These are phyloP conservation scores for Aspergillus nanangensis DNA, from an alignment of 495 filamentous ascomycete genomes.

Conservation along the genomic window DNA sequence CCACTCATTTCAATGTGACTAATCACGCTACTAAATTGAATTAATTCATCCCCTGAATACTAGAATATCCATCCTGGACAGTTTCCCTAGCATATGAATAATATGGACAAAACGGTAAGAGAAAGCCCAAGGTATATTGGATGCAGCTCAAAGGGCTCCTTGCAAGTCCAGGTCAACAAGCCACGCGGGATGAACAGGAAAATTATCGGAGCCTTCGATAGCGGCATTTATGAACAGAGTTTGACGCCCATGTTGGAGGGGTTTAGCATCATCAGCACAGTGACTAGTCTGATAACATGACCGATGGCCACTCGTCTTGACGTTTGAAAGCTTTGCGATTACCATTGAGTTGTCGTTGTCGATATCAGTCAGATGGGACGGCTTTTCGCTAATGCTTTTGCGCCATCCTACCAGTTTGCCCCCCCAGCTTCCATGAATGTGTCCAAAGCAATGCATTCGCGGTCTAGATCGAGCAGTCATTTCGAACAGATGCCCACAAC, in stretches of 20 bases:
- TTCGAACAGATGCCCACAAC: conserved; percentile 53
- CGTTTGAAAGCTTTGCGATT: conserved; percentile 34
- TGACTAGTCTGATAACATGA: conserved; percentile 23
- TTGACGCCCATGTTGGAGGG: conserved; percentile 34
- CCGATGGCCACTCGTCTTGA: conserved; percentile 7
- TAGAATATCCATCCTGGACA: too few relatives aligned
- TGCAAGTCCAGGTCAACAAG: conserved; percentile 51
- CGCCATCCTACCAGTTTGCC: conserved; percentile 56
- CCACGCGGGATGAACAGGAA: conserved; percentile 43
- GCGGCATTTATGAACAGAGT: conserved; percentile 68
- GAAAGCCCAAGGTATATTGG: too few relatives aligned
- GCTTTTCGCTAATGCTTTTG: conserved; percentile 18
- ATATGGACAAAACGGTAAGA: too few relatives aligned
- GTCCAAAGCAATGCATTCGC: conserved; percentile 65
- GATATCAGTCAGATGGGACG: conserved; percentile 43
- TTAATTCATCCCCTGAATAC: too few relatives aligned
- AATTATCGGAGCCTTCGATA: conserved; percentile 33
- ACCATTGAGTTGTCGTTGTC: conserved; percentile 37
- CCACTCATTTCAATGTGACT: too few relatives aligned
- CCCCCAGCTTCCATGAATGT: conserved; percentile 69
- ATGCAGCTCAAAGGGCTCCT: conserved; percentile 1
- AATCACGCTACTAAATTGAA: too few relatives aligned
- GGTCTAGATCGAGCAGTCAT: conserved; percentile 51
- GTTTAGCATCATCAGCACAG: conserved; percentile 25
- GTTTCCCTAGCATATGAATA: too few relatives aligned